Base-by-base conservation (phyloP, 75 land plant species). In the Larix kaempferi region DNA sequence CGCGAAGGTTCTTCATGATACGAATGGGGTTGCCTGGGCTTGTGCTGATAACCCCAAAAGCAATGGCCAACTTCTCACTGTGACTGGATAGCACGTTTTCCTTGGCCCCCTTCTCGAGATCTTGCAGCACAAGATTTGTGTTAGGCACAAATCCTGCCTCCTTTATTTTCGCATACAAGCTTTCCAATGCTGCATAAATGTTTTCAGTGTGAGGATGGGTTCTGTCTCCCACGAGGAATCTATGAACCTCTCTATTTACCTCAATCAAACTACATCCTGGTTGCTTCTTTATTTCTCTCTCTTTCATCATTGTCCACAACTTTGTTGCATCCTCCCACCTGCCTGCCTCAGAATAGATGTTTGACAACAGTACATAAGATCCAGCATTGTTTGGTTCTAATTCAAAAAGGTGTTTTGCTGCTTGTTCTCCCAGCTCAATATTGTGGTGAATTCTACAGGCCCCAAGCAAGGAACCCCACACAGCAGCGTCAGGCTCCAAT, bases 1-100 rank as follows among this genome's bases (percentile, higher is more conserved):
- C 79, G n/a, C 86, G 78, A 1, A 88, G 79, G 72, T 83, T 88
- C 84, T 88, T 88, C 23, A 78, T 78, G 25, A 88, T 66, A 60
- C 73, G 33, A 22, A 89, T 77, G 26, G 88, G 80, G 19, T 75
- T 77, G 41, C 85, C 84, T 13, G 85, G 86, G 17, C 71, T 54
- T 4, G 88, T 83, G 73, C 83, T 89, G 2, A 89, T 62, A 26
- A 89, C 62, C 55, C 69, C 86, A 82, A 58, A 89, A 14, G 86
- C 86, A 74, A 89, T 59, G 10, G 91, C 91, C 80, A 89, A 56
- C 84, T 84, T 86, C 74, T 89, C 91, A 49, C 88, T 86, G 56
- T 89, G 91, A 41, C 39, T 69, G 56, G 22, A 73, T 78, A 89
- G 60, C 44, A 77, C 84, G 56, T 69, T 82, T 77, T 86, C 86